phyloP scores from a whole-genome alignment of 2,329 filamentous ascomycete genomes.

The Penicillium fuscoglaucum region DNA sequence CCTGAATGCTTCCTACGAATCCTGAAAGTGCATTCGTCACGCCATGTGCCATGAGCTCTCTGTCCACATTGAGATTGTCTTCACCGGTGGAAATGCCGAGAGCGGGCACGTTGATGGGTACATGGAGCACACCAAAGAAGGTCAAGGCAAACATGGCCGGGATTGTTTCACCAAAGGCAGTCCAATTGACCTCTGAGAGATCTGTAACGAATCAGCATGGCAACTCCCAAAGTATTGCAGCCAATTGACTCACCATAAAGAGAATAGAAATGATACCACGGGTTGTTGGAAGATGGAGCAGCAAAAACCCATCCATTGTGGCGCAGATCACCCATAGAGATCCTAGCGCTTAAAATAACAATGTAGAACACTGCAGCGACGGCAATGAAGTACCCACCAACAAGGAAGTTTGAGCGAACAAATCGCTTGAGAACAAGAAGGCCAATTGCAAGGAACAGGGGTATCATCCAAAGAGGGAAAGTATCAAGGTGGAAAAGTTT shows the following conservation, averaged over 20 bases:
- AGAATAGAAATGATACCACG: conserved; percentile 98
- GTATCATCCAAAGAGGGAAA: conserved; percentile 77
- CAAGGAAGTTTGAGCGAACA: conserved; percentile 77
- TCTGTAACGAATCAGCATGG: conserved; percentile 52
- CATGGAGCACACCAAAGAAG: conserved; percentile 95
- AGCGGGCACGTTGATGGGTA: conserved; percentile 96
- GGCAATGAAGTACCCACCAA: conserved; percentile 83
- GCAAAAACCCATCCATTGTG: conserved; percentile 86
- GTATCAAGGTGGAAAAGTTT: conserved; percentile 74
- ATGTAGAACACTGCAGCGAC: conserved; percentile 63
- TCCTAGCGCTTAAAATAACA: conserved; percentile 53
- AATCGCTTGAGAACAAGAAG: conserved; percentile 75
- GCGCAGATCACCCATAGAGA: conserved; percentile 68
- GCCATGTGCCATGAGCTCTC: conserved; percentile 88
- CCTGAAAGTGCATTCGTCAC: conserved; percentile 91
- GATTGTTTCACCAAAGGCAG: conserved; percentile 76
- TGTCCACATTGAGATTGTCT: conserved; percentile 87
- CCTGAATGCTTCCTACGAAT: conserved; percentile 77
- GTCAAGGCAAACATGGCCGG: conserved; percentile 96
- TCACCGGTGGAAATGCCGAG: conserved; percentile 87
- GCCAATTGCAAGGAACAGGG: conserved; percentile 71
- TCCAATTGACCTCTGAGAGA: conserved; percentile 78
- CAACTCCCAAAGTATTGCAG: neutral
- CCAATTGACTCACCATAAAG: conserved; percentile 69
- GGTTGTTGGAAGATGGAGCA: conserved; percentile 77